These are phyloP conservation scores for Pythium biforme DNA, from an alignment of 352 stramenopile genomes.

Conservation along the genomic window DNA sequence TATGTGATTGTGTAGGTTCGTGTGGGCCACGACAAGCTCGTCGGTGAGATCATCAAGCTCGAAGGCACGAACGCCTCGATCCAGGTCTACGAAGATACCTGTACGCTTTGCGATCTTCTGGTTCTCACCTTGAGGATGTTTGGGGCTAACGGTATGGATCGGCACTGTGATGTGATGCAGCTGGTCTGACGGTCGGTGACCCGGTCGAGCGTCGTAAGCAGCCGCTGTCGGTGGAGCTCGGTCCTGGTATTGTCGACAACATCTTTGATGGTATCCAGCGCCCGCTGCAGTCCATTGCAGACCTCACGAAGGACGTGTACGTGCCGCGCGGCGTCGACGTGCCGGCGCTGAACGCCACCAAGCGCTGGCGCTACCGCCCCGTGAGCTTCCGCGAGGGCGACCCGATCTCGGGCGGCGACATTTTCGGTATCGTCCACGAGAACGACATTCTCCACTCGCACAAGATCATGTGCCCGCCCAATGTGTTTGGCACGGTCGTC, in stretches of 20 bases:
- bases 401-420: slow-evolving; percentile 96
- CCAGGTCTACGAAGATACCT: slow-evolving; percentile 99
- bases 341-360: slow-evolving; percentile 90
- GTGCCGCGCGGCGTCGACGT: slow-evolving; percentile 97
- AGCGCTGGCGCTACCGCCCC: slow-evolving; percentile 95
- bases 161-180: slow-evolving; percentile 28
- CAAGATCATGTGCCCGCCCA: slow-evolving; percentile 99
- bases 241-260: slow-evolving; percentile 99
- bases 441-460: slow-evolving; percentile 99
- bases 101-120: slow-evolving; percentile 28
- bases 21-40: slow-evolving; percentile 98
- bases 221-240: slow-evolving; percentile 98
- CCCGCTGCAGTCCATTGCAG: slow-evolving; percentile 96
- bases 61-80: slow-evolving; percentile 99
- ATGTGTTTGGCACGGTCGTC: slow-evolving; percentile 98
- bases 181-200: slow-evolving; percentile 97
- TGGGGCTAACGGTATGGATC: neutral
- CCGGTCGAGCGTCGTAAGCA: slow-evolving; percentile 97
- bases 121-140: neutral
- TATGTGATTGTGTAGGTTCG: slow-evolving; percentile 78
- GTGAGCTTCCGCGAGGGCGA: slow-evolving; percentile 93
- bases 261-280: slow-evolving; percentile 99
- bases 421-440: slow-evolving; percentile 98
- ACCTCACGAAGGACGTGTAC: slow-evolving; percentile 95
- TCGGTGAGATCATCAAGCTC: slow-evolving; percentile 99